Evolutionary conservation across 2,329 filamentous ascomycete genomes (phyloP).

Genomic region (Pseudogymnoascus sp.): DNA sequence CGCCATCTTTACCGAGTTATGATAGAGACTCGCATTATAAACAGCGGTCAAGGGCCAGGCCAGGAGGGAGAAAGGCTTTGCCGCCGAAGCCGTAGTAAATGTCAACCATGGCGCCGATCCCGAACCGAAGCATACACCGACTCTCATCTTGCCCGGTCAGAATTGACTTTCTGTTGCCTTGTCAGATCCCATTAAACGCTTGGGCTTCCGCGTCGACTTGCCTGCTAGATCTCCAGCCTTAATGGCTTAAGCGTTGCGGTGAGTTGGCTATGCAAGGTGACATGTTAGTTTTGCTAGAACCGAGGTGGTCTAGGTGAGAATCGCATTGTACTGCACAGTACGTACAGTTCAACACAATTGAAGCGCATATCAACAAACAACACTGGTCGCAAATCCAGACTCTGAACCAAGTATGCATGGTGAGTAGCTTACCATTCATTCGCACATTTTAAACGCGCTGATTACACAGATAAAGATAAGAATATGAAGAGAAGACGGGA

Average conservation of each 20-base stretch:
- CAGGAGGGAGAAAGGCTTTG: not conserved
- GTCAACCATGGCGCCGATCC: not conserved
- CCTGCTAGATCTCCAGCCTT: not conserved
- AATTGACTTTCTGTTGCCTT: not conserved
- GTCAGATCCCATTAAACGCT: not conserved
- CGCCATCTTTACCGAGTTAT: not conserved
- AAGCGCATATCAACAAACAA: not conserved
- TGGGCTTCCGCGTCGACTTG: not conserved
- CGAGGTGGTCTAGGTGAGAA: not conserved
- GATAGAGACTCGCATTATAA: not conserved
- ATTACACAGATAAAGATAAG: constrained; percentile 9
- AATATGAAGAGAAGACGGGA: not conserved
- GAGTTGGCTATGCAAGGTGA: not conserved
- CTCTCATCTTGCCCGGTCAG: not conserved
- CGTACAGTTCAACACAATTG: not conserved
- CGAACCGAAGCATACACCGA: not conserved
- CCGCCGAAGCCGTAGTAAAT: not conserved
- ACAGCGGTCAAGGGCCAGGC: not conserved
- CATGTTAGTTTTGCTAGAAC: not conserved
- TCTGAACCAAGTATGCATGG: not conserved
- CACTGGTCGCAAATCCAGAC: not conserved
- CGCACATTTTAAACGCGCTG: constrained; percentile 3
- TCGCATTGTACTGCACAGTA: not conserved
- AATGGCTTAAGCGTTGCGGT: not conserved
- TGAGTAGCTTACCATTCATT: not conserved